phyloP scores from a whole-genome alignment of 148 eudicot species.

The Rhododendron molle region DNA sequence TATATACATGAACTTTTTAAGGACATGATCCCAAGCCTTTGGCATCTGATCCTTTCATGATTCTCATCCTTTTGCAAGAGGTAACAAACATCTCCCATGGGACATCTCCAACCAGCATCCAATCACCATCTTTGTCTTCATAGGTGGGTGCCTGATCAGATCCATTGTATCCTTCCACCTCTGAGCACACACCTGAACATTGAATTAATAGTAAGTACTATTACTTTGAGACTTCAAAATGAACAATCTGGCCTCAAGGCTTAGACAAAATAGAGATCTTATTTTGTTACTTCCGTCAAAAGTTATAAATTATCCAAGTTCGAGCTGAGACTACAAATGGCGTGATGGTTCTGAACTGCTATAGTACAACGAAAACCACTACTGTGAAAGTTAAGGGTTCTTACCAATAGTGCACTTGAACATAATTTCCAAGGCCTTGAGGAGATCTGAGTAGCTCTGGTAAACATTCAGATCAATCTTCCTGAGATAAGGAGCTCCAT shows the following conservation, averaged over 20 bases:
- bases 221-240: no score
- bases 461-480: constrained; percentile 59
- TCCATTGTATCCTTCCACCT: constrained; percentile 51
- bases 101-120: constrained; percentile 91
- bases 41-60: constrained; percentile 82
- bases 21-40: constrained; percentile 51
- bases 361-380: no score
- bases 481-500: constrained; percentile 74
- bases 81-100: constrained; percentile 83
- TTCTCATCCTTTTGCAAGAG: constrained; percentile 73
- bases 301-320: no score
- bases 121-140: constrained; percentile 72
- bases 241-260: no score
- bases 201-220: no score
- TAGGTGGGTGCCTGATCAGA: constrained; percentile 51
- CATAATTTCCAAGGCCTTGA: constrained; percentile 50
- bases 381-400: neutral
- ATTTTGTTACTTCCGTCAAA: no score
- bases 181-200: constrained; percentile 36
- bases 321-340: no score
- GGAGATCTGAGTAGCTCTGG: constrained; percentile 47
- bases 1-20: constrained; percentile 7
- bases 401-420: constrained; percentile 45
- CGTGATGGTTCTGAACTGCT: neutral
- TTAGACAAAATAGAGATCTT: no score